These are phyloP conservation scores for Phyllosticta citriasiana DNA, from an alignment of 2,329 filamentous ascomycete species.

Conservation along the genomic window DNA sequence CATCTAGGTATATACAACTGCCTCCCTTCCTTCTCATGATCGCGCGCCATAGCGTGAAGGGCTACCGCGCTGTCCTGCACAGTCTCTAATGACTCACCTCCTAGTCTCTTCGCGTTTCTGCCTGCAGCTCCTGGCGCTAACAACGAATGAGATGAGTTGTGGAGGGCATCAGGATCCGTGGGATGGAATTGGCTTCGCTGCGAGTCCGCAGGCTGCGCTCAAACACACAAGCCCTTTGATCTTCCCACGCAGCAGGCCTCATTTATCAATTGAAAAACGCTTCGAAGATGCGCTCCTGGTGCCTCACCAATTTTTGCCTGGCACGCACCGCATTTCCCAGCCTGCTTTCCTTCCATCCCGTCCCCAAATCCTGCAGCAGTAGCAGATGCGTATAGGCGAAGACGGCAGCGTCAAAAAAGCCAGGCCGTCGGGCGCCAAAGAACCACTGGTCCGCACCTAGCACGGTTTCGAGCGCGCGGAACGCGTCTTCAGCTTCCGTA, in stretches of 20 bases:
- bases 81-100: slow-evolving; percentile 6
- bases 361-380: slow-evolving; percentile 49
- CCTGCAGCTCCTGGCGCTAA: not conserved
- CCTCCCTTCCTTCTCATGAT: slow-evolving; percentile 2
- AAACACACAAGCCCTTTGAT: not conserved
- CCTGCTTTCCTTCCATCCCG: slow-evolving; percentile 51
- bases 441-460: slow-evolving; percentile 53
- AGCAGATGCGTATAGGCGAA: slow-evolving; percentile 85
- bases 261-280: slow-evolving; percentile 33
- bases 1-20: not conserved
- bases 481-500: slow-evolving; percentile 51
- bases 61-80: not conserved
- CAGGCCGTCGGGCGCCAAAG: slow-evolving; percentile 48
- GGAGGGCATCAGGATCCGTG: not conserved
- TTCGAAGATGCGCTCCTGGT: slow-evolving; percentile 49
- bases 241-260: too few relatives aligned
- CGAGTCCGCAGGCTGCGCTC: not conserved
- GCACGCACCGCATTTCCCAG: slow-evolving; percentile 48
- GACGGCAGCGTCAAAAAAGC: slow-evolving; percentile 75
- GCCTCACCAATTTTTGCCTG: slow-evolving; percentile 54
- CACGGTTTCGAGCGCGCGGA: slow-evolving; percentile 50
- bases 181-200: not conserved
- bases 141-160: not conserved
- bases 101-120: not conserved
- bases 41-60: slow-evolving; percentile 1